phyloP scores from a whole-genome alignment of 257 asterid species.

The Striga asiatica region DNA sequence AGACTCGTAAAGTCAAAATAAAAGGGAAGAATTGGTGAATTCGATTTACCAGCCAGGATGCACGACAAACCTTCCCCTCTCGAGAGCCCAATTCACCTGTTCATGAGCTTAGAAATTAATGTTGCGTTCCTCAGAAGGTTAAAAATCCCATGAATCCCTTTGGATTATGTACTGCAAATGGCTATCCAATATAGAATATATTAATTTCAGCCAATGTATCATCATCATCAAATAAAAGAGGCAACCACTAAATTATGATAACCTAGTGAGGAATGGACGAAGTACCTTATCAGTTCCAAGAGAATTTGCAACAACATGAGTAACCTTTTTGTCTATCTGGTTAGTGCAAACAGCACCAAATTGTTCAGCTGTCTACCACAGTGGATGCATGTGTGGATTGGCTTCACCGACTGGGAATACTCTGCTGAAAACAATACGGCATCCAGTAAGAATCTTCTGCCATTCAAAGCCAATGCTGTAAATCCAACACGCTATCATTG shows the following conservation, averaged over 20 bases:
- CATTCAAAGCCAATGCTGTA: slow-evolving; percentile 83
- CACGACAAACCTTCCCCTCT: slow-evolving; percentile 69
- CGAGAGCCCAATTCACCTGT: slow-evolving; percentile 92
- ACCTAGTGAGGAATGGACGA: neutral
- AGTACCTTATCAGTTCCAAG: slow-evolving; percentile 94
- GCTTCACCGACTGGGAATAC: slow-evolving; percentile 90
- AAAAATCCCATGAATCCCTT: too few relatives aligned
- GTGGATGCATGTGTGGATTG: slow-evolving; percentile 86
- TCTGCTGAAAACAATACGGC: slow-evolving; percentile 89
- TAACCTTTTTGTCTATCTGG: slow-evolving; percentile 81
- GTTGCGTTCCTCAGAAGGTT: too few relatives aligned
- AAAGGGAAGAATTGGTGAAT: too few relatives aligned
- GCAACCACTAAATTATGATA: too few relatives aligned
- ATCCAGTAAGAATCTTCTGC: slow-evolving; percentile 71
- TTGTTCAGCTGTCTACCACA: slow-evolving; percentile 96
- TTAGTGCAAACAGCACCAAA: slow-evolving; percentile 87
- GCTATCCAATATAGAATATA: too few relatives aligned
- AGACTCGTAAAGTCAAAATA: too few relatives aligned
- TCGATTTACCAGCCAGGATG: slow-evolving; percentile 85
- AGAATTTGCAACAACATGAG: slow-evolving; percentile 93
- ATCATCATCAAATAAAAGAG: neutral
- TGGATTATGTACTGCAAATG: too few relatives aligned
- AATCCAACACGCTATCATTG: too few relatives aligned
- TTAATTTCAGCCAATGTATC: too few relatives aligned
- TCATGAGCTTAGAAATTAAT: too few relatives aligned